phyloP scores from a whole-genome alignment of 2,329 filamentous ascomycete species.

The Penicillium digitatum region DNA sequence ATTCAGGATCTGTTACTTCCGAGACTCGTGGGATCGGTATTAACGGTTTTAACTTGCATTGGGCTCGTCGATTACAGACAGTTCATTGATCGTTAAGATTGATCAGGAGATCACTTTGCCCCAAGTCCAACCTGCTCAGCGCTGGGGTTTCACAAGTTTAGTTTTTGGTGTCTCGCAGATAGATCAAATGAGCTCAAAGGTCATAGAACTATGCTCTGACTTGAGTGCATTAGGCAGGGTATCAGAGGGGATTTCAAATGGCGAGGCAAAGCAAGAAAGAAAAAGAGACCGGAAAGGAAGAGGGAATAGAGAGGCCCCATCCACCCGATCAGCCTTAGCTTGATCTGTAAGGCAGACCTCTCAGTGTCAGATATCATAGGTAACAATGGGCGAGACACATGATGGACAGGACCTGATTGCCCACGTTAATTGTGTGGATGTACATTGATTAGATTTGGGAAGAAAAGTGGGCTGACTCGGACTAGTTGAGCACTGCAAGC shows the following conservation, averaged over 20 bases:
- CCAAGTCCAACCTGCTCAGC: neutral
- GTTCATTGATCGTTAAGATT: neutral
- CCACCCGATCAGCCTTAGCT: too few species aligned
- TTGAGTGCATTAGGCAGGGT: neutral
- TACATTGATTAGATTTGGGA: too few species aligned
- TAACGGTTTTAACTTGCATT: neutral
- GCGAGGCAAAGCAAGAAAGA: too few species aligned
- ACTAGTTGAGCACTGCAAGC: too few species aligned
- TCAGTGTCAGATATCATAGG: too few species aligned
- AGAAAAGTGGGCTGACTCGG: too few species aligned
- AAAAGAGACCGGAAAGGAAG: too few species aligned
- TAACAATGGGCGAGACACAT: too few species aligned
- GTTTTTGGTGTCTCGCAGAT: neutral
- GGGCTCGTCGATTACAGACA: neutral
- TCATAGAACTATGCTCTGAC: neutral
- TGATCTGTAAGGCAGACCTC: too few species aligned
- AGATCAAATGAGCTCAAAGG: neutral
- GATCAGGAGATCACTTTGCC: neutral
- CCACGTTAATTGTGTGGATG: too few species aligned
- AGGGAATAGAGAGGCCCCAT: too few species aligned
- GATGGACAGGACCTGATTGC: too few species aligned
- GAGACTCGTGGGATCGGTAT: neutral
- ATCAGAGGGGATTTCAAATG: neutral
- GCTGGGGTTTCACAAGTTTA: neutral
- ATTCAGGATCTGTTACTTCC: neutral